Base-by-base conservation (phyloP, 306 rosid species). In the Astragalus membranaceus region DNA sequence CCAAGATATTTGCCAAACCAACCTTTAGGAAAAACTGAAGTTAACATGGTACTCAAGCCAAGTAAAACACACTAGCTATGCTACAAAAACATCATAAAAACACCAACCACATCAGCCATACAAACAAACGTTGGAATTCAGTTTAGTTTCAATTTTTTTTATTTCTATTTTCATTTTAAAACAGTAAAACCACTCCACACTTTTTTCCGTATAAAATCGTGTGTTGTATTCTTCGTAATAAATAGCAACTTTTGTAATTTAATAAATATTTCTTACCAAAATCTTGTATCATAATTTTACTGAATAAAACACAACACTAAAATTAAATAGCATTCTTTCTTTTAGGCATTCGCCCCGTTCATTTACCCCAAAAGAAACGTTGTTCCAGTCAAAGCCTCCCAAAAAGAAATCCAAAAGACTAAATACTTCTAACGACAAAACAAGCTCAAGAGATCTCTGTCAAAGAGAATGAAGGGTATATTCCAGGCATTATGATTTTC, bases 1-100 rank as follows among this genome's bases (percentile, higher is more conserved):
- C 98, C 92, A 94, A 87, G 67, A 94, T 88, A 85, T 94, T 94
- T 48, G 98, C 90, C 90, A 94, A 79, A 72, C 94, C 98, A 84
- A 94, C 98, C 94, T 88, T 43, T n/a, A 70, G 29, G 20, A n/a
- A 23, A 52, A 55, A 64, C 39, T 67, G 2, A 8, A 75, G 43
- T 57, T 16, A 75, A 16, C 66, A 72, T 5, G 17, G 8, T 64
- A 44, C 52, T 68, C 64, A 46, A 42, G 67, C 70, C 29, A 73
- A 26, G 37, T 46, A 44, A 74, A 54, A 35, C 5, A 39, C 14
- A 46, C n/a, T 0, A 36, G 16, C 64, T 52, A 48, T 33, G 48
- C 54, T 54, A 56, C 53, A 70, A 49, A 75, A 41, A 36, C 10
- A 50, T 10, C 7, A n/a, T 11, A 14, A 10, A 64, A 43, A 41